phyloP scores from a whole-genome alignment of 176 grass and related monocot genomes.

The Zizania latifolia region DNA sequence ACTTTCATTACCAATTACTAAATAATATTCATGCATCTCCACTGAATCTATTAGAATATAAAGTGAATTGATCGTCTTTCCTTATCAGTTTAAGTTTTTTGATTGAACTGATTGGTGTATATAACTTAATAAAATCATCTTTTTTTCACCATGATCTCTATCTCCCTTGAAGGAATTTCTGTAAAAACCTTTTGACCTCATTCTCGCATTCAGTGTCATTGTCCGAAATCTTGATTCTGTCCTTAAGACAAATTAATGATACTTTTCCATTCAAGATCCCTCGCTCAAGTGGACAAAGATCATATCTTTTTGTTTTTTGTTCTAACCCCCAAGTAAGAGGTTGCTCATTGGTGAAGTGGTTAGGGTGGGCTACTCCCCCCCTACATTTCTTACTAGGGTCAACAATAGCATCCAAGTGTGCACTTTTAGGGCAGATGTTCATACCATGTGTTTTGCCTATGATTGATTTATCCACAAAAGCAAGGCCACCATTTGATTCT shows the following conservation, averaged over 20 bases:
- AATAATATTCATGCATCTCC: slow-evolving; percentile 9
- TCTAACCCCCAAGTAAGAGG: slow-evolving; percentile 25
- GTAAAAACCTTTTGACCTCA: slow-evolving; percentile 46
- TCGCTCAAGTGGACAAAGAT: slow-evolving; percentile 33
- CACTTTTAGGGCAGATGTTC: slow-evolving; percentile 39
- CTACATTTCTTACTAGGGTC: slow-evolving; percentile 52
- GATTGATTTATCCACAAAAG: slow-evolving; percentile 41
- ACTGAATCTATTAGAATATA: too few relatives aligned
- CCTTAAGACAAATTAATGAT: slow-evolving; percentile 27
- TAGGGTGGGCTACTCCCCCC: slow-evolving; percentile 30
- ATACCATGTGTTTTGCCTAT: slow-evolving; percentile 44
- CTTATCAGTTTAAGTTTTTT: too few relatives aligned
- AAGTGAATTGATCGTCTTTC: too few relatives aligned
- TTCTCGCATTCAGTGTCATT: slow-evolving; percentile 27
- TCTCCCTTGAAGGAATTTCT: slow-evolving; percentile 12
- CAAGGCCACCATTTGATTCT: slow-evolving; percentile 38
- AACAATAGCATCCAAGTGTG: slow-evolving; percentile 57
- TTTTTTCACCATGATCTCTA: not conserved
- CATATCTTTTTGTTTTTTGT: slow-evolving; percentile 30
- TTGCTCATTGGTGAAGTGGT: slow-evolving; percentile 37
- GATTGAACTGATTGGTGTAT: too few relatives aligned
- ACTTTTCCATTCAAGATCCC: slow-evolving; percentile 32
- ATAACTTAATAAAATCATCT: too few relatives aligned
- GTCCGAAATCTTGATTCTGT: slow-evolving; percentile 18
- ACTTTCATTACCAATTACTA: slow-evolving; percentile 12